Percentiles rank a stretch among this genome's conserved stretches.
phyloP scores from a whole-genome alignment of 768 basidiomycete species.

The Basidioascus undulatus region DNA sequence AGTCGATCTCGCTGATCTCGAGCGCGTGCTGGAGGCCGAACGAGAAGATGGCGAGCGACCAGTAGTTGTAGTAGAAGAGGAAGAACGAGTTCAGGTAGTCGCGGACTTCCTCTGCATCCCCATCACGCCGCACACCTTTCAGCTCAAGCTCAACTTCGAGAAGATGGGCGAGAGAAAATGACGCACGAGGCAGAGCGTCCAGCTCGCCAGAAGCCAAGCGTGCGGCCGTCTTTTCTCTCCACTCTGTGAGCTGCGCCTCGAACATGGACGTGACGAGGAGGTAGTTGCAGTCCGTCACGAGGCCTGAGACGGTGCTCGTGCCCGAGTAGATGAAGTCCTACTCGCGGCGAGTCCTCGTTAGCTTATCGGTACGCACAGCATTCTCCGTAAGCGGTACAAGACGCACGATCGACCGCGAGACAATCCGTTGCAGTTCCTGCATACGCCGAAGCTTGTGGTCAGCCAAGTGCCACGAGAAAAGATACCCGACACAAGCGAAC shows the following conservation, averaged over 20 bases:
- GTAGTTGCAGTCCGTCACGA: slow-evolving; percentile 68
- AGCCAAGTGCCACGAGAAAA: no score
- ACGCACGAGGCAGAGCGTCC: not conserved
- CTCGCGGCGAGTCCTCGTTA: no score
- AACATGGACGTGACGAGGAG: slow-evolving; percentile 59
- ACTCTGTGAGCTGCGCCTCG: slow-evolving; percentile 45
- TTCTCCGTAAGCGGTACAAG: not conserved
- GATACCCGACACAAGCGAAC: not conserved
- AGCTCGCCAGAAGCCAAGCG: not conserved
- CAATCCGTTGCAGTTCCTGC: slow-evolving; percentile 66
- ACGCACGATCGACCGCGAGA: slow-evolving; percentile 24
- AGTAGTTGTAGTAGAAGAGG: slow-evolving; percentile 44
- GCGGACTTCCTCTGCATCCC: not conserved
- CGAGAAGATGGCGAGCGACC: slow-evolving; percentile 62
- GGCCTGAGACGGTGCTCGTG: slow-evolving; percentile 50
- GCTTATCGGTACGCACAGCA: no score
- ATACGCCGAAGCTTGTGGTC: not conserved
- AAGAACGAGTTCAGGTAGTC: slow-evolving; percentile 8
- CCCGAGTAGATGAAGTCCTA: slow-evolving; percentile 68
- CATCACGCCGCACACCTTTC: not conserved
- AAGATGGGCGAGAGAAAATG: not conserved
- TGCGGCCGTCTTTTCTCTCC: slow-evolving; percentile 18
- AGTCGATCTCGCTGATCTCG: slow-evolving; percentile 25
- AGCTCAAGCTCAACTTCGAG: not conserved
- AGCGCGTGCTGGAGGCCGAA: slow-evolving; percentile 94